Conservation (phyloP, 2,329 filamentous ascomycete genomes). For the Aspergillus intermedius region DNA sequence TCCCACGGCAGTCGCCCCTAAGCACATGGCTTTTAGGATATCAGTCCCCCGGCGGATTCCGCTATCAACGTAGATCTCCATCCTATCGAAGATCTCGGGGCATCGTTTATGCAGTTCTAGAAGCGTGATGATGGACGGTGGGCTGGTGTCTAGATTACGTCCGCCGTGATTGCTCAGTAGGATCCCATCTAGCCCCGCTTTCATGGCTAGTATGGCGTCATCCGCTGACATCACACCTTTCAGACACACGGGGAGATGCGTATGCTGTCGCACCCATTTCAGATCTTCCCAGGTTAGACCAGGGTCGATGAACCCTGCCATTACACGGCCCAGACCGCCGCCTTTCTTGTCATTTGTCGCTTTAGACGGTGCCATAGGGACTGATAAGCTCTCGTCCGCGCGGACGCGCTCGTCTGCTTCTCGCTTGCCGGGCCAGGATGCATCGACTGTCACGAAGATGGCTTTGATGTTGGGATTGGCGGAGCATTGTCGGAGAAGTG, state of each 20-base stretch:
- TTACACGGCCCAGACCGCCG: slow-evolving; percentile 48
- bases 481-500: slow-evolving; percentile 39
- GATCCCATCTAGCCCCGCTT: slow-evolving; percentile 49
- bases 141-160: slow-evolving; percentile 48
- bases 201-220: slow-evolving; percentile 47
- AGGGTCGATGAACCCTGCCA: slow-evolving; percentile 48
- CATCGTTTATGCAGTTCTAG: slow-evolving; percentile 47
- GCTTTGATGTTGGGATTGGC: slow-evolving; percentile 38
- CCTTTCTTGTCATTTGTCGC: slow-evolving; percentile 48
- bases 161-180: slow-evolving; percentile 55
- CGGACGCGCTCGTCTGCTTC: slow-evolving; percentile 53
- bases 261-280: slow-evolving; percentile 45
- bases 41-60: slow-evolving; percentile 50
- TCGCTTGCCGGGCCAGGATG: slow-evolving; percentile 49
- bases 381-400: slow-evolving; percentile 37
- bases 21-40: slow-evolving; percentile 48
- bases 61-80: slow-evolving; percentile 51
- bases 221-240: slow-evolving; percentile 54
- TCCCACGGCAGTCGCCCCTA: slow-evolving; percentile 50
- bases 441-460: slow-evolving; percentile 51
- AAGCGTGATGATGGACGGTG: slow-evolving; percentile 45
- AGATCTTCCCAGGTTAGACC: slow-evolving; percentile 50
- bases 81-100: slow-evolving; percentile 44
- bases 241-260: slow-evolving; percentile 48
- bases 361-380: slow-evolving; percentile 40